Evolutionary conservation across 1,139 yeast genomes (phyloP).

Genomic region (Debaryomyces udenii): DNA sequence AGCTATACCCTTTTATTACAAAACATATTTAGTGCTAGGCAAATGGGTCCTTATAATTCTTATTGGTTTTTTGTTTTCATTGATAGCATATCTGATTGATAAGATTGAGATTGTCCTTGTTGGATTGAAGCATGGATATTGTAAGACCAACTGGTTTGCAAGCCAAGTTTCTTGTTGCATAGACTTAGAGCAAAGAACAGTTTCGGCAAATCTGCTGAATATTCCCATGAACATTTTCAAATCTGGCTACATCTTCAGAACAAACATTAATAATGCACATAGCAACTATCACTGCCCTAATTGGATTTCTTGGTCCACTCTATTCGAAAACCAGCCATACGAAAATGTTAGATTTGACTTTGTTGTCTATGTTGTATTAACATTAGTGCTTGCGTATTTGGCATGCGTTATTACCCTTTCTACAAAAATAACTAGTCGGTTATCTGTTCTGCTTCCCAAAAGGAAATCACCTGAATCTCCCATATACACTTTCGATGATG

Average conservation of each 20-base stretch:
- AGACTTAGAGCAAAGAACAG: too few relatives aligned
- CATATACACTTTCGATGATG: too few relatives aligned
- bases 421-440: slow-evolving; percentile 41
- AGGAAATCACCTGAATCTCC: background rate
- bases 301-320: slow-evolving; percentile 54
- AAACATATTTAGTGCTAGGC: slow-evolving; percentile 31
- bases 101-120: slow-evolving; percentile 52
- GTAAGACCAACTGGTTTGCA: slow-evolving; percentile 49
- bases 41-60: slow-evolving; percentile 56
- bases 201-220: too few relatives aligned
- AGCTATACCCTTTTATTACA: slow-evolving; percentile 27
- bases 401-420: slow-evolving; percentile 54
- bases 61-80: slow-evolving; percentile 52
- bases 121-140: slow-evolving; percentile 59
- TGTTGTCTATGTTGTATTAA: slow-evolving; percentile 41
- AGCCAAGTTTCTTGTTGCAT: slow-evolving; percentile 51
- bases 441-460: background rate
- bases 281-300: slow-evolving; percentile 29
- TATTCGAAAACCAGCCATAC: slow-evolving; percentile 26
- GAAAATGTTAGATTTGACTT: slow-evolving; percentile 29
- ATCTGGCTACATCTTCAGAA: slow-evolving; percentile 23
- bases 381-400: slow-evolving; percentile 47
- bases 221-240: slow-evolving; percentile 23
- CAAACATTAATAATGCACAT: slow-evolving; percentile 5
- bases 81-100: slow-evolving; percentile 57